phyloP scores from a whole-genome alignment of 148 eudicot species.

The Nepenthes gracilis region DNA sequence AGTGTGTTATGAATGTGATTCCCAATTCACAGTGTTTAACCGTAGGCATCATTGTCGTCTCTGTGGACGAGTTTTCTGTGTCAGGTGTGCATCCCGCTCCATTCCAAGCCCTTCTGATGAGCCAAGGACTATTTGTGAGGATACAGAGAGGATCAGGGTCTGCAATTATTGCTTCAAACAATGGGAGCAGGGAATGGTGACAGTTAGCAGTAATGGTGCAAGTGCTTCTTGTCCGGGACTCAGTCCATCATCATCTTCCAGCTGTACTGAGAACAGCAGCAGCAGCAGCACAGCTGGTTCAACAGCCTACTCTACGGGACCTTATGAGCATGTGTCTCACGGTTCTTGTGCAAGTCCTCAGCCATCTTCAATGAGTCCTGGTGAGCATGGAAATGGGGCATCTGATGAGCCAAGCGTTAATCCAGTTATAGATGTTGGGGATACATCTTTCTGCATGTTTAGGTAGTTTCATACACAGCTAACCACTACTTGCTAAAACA shows the following conservation, averaged over 20 bases:
- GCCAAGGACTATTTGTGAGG: slow-evolving; percentile 27
- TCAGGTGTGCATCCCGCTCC: slow-evolving; percentile 65
- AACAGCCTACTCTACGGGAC: slow-evolving; percentile 37
- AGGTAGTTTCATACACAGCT: slow-evolving; percentile 26
- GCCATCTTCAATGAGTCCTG: slow-evolving; percentile 22
- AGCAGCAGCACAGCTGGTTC: slow-evolving; percentile 47
- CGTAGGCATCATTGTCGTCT: slow-evolving; percentile 86
- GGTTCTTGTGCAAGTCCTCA: slow-evolving; percentile 31
- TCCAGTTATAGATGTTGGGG: slow-evolving; percentile 22
- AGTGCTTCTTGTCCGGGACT: slow-evolving; percentile 34
- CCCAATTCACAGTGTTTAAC: slow-evolving; percentile 64
- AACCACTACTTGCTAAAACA: neutral
- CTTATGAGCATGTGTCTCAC: slow-evolving; percentile 26
- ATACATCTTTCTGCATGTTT: slow-evolving; percentile 27
- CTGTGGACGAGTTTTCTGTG: slow-evolving; percentile 85
- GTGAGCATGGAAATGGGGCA: slow-evolving; percentile 23
- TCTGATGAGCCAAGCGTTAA: slow-evolving; percentile 18
- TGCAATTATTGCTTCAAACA: slow-evolving; percentile 85
- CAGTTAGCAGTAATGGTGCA: slow-evolving; percentile 28
- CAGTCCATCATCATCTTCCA: slow-evolving; percentile 52
- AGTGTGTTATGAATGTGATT: slow-evolving; percentile 82
- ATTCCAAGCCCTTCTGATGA: slow-evolving; percentile 43
- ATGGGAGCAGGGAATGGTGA: slow-evolving; percentile 47
- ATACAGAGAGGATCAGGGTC: slow-evolving; percentile 63
- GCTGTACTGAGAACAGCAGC: slow-evolving; percentile 49